phyloP scores from a whole-genome alignment of 2,329 filamentous ascomycete genomes.

The Cadophora sp. region DNA sequence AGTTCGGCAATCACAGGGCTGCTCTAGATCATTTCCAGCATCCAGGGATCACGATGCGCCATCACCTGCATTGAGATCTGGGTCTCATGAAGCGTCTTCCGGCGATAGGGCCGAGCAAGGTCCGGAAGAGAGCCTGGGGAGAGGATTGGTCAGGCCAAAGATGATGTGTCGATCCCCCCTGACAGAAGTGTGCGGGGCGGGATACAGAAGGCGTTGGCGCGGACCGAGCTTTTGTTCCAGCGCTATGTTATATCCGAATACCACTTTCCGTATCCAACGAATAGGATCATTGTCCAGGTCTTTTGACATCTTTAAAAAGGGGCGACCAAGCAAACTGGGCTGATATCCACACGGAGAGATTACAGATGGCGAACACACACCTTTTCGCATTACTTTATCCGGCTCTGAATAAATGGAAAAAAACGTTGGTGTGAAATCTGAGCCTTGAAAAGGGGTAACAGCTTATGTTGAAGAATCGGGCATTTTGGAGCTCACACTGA shows the following conservation, averaged over 20 bases:
- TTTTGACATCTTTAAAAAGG: constrained; percentile 1
- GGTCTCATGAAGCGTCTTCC: constrained; percentile 3
- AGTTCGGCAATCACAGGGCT: constrained; percentile 26
- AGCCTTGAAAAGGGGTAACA: too few species aligned
- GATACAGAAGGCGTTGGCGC: constrained; percentile 5
- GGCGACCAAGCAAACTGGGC: neutral
- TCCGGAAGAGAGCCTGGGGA: constrained; percentile 10
- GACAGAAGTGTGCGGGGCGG: constrained; percentile 3
- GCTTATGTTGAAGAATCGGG: too few species aligned
- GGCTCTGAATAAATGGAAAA: too few species aligned
- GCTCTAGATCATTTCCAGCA: constrained; percentile 23
- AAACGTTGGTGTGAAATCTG: too few species aligned
- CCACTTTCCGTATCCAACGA: constrained; percentile 16
- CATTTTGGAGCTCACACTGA: too few species aligned
- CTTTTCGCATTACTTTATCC: neutral
- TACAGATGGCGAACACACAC: neutral
- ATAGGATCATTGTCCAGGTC: neutral
- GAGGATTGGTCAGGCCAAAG: constrained; percentile 24
- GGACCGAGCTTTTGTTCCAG: constrained; percentile 19
- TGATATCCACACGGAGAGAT: neutral
- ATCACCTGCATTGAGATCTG: constrained; percentile 22
- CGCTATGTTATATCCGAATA: neutral
- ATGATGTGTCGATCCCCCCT: constrained; percentile 22
- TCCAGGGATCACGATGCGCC: constrained; percentile 24
- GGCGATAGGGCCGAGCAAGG: constrained; percentile 24